Conservation (phyloP, 768 basidiomycete genomes). For the Rhizopogon sp. region DNA sequence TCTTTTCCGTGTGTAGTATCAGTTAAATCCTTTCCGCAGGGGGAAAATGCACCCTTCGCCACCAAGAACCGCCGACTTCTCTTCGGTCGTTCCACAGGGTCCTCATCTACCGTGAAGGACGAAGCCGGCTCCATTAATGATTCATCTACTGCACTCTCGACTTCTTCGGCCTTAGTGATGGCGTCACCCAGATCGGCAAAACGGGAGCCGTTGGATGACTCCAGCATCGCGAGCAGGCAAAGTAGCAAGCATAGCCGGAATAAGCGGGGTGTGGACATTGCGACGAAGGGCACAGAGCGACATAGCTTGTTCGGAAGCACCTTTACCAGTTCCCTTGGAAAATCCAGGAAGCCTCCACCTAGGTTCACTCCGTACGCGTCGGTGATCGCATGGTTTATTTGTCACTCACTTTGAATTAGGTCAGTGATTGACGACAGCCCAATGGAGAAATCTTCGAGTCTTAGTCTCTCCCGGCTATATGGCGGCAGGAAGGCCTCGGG, state of each 20-base stretch:
- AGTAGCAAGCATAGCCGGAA: constrained; percentile 32
- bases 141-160: constrained; percentile 20
- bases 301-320: constrained; percentile 78
- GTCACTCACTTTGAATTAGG: constrained; percentile 9
- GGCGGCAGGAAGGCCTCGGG: constrained; percentile 39
- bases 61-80: constrained; percentile 45
- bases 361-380: constrained; percentile 56
- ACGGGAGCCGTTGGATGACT: constrained; percentile 21
- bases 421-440: constrained; percentile 28
- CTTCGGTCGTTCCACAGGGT: constrained; percentile 54
- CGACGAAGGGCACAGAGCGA: constrained; percentile 47
- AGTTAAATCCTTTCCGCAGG: constrained; percentile 29
- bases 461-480: constrained; percentile 47
- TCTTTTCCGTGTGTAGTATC: constrained; percentile 2
- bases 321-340: constrained; percentile 56
- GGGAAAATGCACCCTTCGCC: constrained; percentile 38
- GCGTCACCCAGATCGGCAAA: constrained; percentile 15
- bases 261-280: constrained; percentile 47
- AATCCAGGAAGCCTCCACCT: constrained; percentile 77
- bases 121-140: constrained; percentile 21
- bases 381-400: constrained; percentile 2
- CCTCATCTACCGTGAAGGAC: constrained; percentile 25
- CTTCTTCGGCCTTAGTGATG: constrained; percentile 14
- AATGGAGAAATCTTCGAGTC: constrained; percentile 40
- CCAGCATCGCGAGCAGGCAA: constrained; percentile 7